Percentiles rank a stretch among this genome's conserved stretches.
Conservation (phyloP, 2,329 filamentous ascomycete genomes). For the Monosporascus sp. region DNA sequence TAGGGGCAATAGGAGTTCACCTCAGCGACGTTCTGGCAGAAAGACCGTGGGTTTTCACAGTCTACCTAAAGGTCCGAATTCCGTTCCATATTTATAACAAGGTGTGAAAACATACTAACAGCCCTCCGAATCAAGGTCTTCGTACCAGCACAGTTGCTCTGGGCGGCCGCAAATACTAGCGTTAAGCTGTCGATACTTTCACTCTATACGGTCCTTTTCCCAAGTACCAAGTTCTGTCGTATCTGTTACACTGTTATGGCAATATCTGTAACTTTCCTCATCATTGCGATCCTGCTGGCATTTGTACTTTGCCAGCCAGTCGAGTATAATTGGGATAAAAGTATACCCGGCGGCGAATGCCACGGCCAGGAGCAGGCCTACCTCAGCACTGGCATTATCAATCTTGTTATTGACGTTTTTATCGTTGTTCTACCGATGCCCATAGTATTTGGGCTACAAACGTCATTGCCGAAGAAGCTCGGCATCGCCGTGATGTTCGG, state of each 20-base stretch:
- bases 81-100: neutral
- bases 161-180: constrained; percentile 10
- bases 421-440: no score
- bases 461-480: no score
- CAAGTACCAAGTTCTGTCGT: neutral
- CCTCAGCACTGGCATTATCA: constrained; percentile 5
- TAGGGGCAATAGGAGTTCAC: neutral
- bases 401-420: constrained; percentile 13
- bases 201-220: constrained; percentile 11
- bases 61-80: neutral
- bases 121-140: neutral
- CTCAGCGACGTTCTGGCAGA: neutral
- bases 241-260: constrained; percentile 6
- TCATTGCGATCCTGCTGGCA: constrained; percentile 4
- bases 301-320: constrained; percentile 6
- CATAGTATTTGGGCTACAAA: no score
- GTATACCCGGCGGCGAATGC: constrained; percentile 6
- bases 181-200: constrained; percentile 13
- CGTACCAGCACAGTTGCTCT: constrained; percentile 1
- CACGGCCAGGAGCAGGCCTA: constrained; percentile 1
- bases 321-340: constrained; percentile 10
- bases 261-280: constrained; percentile 1
- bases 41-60: neutral
- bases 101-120: neutral
- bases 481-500: no score